phyloP scores from a whole-genome alignment of 2,329 filamentous ascomycete genomes.

The Xylariaceae sp. region DNA sequence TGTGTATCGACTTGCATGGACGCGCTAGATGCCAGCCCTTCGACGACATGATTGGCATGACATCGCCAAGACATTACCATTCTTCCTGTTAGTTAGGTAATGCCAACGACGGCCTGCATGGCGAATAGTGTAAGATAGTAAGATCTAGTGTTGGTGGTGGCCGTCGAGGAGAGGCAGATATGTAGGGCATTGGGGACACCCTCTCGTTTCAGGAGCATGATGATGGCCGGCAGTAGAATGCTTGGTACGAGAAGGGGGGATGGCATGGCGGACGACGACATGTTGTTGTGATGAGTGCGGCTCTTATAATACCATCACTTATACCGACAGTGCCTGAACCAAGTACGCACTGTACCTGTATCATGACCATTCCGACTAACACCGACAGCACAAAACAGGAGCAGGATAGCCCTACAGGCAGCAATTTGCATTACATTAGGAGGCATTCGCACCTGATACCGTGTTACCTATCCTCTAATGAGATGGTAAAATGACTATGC shows the following conservation, averaged over 20 bases:
- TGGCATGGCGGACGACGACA: conserved; percentile 8
- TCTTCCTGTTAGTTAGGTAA: conserved; percentile 11
- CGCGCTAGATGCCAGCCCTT: conserved; percentile 15
- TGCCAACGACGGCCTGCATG: not conserved
- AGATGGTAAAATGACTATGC: no score
- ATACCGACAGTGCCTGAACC: not conserved
- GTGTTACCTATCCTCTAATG: no score
- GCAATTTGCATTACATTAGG: no score
- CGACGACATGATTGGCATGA: conserved; percentile 14
- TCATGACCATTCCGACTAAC: no score
- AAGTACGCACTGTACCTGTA: not conserved
- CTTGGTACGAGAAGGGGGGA: not conserved
- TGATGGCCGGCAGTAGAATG: not conserved
- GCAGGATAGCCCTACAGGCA: no score
- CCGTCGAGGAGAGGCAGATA: not conserved
- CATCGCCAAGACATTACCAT: conserved; percentile 14
- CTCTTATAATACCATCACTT: not conserved
- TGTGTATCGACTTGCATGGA: no score
- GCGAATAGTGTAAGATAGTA: not conserved
- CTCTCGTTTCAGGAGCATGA: not conserved
- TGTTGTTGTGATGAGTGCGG: not conserved
- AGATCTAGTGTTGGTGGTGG: conserved; percentile 8
- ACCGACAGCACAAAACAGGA: no score
- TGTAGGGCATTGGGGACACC: not conserved
- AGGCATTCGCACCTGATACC: no score